Evolutionary conservation across 768 basidiomycete species (phyloP).

Genomic region (Tricholoma sp.): DNA sequence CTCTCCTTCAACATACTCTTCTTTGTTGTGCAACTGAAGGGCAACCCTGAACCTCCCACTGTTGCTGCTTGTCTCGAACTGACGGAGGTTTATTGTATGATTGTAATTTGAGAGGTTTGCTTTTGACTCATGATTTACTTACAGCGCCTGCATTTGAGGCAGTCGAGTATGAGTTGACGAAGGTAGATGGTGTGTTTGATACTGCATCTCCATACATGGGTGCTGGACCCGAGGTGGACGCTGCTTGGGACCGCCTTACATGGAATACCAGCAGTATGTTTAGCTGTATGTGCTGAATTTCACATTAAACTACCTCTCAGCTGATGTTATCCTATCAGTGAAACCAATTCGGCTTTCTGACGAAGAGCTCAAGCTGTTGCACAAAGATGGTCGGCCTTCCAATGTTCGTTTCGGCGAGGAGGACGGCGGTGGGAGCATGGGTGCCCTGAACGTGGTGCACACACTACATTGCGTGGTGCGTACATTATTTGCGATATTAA

Average conservation of each 20-base stretch:
- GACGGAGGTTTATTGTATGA: background rate
- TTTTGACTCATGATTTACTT: background rate
- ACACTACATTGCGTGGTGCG: background rate
- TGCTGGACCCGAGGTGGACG: background rate
- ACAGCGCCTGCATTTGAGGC: background rate
- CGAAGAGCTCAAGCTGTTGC: no score
- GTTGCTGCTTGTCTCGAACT: background rate
- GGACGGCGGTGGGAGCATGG: background rate
- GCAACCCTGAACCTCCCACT: background rate
- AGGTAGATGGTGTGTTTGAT: background rate
- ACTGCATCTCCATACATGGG: background rate
- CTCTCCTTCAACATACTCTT: background rate
- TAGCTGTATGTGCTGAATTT: background rate
- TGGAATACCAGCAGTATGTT: background rate
- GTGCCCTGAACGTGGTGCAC: background rate
- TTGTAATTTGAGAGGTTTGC: background rate
- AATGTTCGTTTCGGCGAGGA: background rate
- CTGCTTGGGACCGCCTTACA: background rate
- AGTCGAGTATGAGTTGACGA: background rate
- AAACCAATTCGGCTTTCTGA: no score
- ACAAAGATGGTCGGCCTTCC: background rate
- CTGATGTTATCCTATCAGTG: background rate
- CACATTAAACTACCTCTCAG: background rate
- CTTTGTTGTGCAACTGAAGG: background rate
- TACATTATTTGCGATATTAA: background rate